Evolutionary conservation across 768 basidiomycete genomes (phyloP), one percentile per base, ranked within the genome.

Genomic region (Mycena amicta): DNA sequence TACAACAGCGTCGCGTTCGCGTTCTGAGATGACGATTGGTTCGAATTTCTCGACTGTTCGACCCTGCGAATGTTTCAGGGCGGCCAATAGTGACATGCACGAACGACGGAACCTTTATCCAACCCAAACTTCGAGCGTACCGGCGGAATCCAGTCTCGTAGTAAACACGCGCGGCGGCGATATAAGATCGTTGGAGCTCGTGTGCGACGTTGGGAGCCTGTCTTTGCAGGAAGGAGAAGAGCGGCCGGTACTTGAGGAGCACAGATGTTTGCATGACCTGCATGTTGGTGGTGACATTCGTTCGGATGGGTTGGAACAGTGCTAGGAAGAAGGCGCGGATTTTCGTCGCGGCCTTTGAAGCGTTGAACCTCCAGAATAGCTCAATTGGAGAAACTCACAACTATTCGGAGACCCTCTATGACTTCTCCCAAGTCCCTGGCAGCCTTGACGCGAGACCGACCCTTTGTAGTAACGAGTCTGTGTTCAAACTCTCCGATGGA

Each of bases 111-210:
- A 90, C 90, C 80, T 90, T 92, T 52, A 98, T 81, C 73, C 80
- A 85, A 31, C 86, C 83, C 47, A 99, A 76, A 68, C 88, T 89
- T 45, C 97, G 80, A 23, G 87, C 82, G 70, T 98, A 99, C 41
- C 97, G 78, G 60, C 97, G 79, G 70, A 98, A 95, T 0, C 90
- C 93, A 22, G 97, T 98, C 74, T 99, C 97, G 59, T 94, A 98
- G 71, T 97, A 99, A 22, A 92, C 83, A 39, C 95, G 86, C 15
- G 92, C 89, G 26, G 90, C 85, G 30, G 83, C 83, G 27, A 90
- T 76, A 71, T 99, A 99, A 2, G 92, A 88, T 52, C 93, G 80
- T 70, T 94, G 93, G 23, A 99, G 76, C 71, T 98, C 95, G 46
- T 82, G 81, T 3, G 97, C 95, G 28, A 95, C 90, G 30, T 80